Evolutionary conservation across 2,329 filamentous ascomycete species (phyloP), one percentile per base, ranked within the genome.

Genomic region (Colletotrichum phormii): DNA sequence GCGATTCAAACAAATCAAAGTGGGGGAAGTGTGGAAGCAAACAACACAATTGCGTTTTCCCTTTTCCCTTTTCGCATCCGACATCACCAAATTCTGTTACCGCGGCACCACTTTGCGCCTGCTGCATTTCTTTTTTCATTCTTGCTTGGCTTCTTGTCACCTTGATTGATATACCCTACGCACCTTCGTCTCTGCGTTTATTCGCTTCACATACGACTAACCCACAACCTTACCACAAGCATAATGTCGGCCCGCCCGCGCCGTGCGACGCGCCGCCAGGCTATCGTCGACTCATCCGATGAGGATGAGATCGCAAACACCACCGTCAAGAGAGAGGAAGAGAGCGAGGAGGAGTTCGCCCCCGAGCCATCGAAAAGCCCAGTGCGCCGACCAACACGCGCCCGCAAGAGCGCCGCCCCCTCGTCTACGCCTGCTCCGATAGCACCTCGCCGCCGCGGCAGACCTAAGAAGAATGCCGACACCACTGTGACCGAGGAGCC

Each of bases 231-330:
- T 37, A 55, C 35, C 64, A 55, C 49, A 59, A 58, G 9, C 64
- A 65, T 26, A 49, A 75, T 75, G 74, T 75, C 74, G 31, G 29
- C 69, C 80, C 83, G 62, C 81, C 84, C 74, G 78, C 85, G 86
- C 79, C 84, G 84, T 72, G 86, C 87, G 49, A 82, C 93, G 64
- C 90, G 94, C 79, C 91, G 92, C 77, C 93, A 91, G 77, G 90
- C 93, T 63, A 88, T 97, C 60, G 85, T 95, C 72, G 95, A 97
- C 76, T 95, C 92, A 9, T 94, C 96, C 54, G 94, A 97, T 71
- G 93, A 95, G 69, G 90, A 90, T 67, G 83, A 87, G 51, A 85
- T 89, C 77, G 86, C 88, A 74, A 86, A 89, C 78, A 87, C 89
- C 64, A 84, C 80, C 54, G 81, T 76, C 57, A 81, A 79, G 72